These are phyloP conservation scores for Dimocarpus longan DNA, from an alignment of 345 rosid species.

Conservation along the genomic window DNA sequence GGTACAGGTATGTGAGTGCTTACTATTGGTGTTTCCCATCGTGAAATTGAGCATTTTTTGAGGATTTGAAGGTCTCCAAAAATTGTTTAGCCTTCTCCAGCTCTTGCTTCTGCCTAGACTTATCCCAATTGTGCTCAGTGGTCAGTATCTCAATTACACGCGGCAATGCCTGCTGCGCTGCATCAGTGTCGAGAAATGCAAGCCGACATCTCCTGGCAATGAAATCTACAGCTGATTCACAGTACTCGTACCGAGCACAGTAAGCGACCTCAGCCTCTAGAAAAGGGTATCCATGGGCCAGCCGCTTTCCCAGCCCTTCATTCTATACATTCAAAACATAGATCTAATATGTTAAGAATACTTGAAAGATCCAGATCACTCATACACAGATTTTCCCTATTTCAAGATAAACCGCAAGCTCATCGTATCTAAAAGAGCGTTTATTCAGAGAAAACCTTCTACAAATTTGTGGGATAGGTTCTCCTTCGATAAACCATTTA, in stretches of 20 bases:
- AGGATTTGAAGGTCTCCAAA: conserved; percentile 87
- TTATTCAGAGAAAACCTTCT: not conserved
- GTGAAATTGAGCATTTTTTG: conserved; percentile 87
- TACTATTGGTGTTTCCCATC: conserved; percentile 78
- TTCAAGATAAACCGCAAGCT: not conserved
- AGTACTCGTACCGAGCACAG: conserved; percentile 89
- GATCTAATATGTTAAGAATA: not conserved
- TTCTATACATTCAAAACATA: conserved; percentile 42
- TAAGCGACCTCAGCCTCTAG: conserved; percentile 76
- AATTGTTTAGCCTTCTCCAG: conserved; percentile 60
- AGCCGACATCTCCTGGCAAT: conserved; percentile 94
- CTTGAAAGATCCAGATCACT: not conserved
- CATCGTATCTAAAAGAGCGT: not conserved
- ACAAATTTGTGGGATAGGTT: not conserved
- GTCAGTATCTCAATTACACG: conserved; percentile 76
- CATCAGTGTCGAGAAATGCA: conserved; percentile 96
- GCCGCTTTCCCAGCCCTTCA: conserved; percentile 86
- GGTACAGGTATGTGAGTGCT: conserved; percentile 9
- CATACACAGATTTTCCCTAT: not conserved
- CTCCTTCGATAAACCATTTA: not conserved
- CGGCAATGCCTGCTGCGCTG: conserved; percentile 83
- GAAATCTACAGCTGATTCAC: conserved; percentile 90
- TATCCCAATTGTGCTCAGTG: conserved; percentile 77
- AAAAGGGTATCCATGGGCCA: conserved; percentile 83
- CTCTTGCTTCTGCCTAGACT: conserved; percentile 71